Evolutionary conservation across 495 filamentous ascomycete species (phyloP).

Genomic region (Rhypophila decipiens): DNA sequence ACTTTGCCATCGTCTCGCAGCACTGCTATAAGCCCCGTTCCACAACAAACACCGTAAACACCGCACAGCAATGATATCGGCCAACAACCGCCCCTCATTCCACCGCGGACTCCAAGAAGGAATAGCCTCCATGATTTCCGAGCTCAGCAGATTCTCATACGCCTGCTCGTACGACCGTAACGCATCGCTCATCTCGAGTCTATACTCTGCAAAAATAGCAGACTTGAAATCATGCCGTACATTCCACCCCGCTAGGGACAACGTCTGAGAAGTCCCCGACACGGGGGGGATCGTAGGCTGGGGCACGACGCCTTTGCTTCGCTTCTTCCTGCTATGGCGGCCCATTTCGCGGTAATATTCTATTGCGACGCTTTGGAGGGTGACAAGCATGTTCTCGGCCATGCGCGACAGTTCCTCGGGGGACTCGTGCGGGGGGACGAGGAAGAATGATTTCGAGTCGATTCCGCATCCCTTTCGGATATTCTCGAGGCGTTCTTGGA

Average conservation of each 20-base stretch:
- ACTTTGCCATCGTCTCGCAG: slow-evolving; percentile 66
- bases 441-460: slow-evolving; percentile 68
- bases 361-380: slow-evolving; percentile 56
- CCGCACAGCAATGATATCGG: slow-evolving; percentile 72
- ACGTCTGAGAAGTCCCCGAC: slow-evolving; percentile 70
- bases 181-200: slow-evolving; percentile 83
- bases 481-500: slow-evolving; percentile 61
- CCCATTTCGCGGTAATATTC: slow-evolving; percentile 90
- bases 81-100: slow-evolving; percentile 75
- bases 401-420: slow-evolving; percentile 54
- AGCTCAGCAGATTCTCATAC: slow-evolving; percentile 70
- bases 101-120: slow-evolving; percentile 81
- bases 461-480: slow-evolving; percentile 73
- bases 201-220: slow-evolving; percentile 81
- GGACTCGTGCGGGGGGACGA: slow-evolving; percentile 43
- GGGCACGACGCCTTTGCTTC: slow-evolving; percentile 63
- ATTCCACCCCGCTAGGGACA: slow-evolving; percentile 83
- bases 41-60: slow-evolving; percentile 73
- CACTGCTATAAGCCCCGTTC: slow-evolving; percentile 65
- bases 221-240: slow-evolving; percentile 90
- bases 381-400: slow-evolving; percentile 55
- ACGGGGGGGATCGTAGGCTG: slow-evolving; percentile 80
- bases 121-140: slow-evolving; percentile 80
- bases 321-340: slow-evolving; percentile 81
- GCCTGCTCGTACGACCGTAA: slow-evolving; percentile 75